These are phyloP conservation scores for Albophoma yamanashiensis DNA, from an alignment of 2,329 filamentous ascomycete species.

Conservation along the genomic window DNA sequence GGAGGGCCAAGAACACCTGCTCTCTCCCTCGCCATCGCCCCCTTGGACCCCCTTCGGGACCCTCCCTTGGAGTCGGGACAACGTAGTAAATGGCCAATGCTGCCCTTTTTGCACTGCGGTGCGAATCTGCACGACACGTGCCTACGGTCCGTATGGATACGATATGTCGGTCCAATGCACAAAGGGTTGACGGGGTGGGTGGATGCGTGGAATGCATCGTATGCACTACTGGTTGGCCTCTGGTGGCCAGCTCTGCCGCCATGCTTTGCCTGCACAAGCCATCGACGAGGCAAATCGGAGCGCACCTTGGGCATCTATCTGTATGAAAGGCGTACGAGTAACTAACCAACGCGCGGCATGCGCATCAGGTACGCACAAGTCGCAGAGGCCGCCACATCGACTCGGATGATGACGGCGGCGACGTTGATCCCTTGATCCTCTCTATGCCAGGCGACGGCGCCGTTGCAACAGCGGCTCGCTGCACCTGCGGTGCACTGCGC, in stretches of 20 bases:
- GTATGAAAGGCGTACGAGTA: background rate
- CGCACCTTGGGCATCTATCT: background rate
- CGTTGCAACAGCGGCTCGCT: background rate
- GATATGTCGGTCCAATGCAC: background rate
- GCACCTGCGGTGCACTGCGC: background rate
- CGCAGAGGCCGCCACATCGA: background rate
- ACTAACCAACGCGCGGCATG: background rate
- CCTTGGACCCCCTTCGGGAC: background rate
- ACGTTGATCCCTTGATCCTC: background rate
- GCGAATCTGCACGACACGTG: background rate
- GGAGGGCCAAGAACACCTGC: background rate
- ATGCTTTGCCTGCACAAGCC: background rate
- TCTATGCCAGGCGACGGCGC: background rate
- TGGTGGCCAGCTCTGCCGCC: background rate
- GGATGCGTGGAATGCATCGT: background rate
- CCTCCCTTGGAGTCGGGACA: background rate
- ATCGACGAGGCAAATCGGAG: background rate
- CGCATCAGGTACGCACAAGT: background rate
- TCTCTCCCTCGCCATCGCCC: background rate
- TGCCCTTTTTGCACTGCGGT: background rate
- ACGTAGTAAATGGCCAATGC: background rate
- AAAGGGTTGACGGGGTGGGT: conserved; percentile 3
- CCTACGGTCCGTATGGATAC: background rate
- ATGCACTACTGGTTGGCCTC: background rate
- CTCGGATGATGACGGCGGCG: background rate